These are phyloP conservation scores for Staphylotrichum longicolle DNA, from an alignment of 495 filamentous ascomycete genomes.

Conservation along the genomic window DNA sequence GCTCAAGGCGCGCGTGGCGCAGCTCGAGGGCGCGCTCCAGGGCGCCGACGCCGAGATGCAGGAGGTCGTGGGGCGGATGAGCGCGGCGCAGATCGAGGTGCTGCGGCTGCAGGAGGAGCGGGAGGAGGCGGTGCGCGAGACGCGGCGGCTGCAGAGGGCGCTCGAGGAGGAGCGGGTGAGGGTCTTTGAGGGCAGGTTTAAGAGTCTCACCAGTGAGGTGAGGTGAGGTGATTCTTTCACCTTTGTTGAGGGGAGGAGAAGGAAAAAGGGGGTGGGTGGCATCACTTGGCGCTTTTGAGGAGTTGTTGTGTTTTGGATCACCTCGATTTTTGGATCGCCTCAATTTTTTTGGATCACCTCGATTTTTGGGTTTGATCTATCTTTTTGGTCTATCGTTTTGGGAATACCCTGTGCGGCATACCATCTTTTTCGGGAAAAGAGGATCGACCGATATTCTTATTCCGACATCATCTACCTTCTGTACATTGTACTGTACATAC, in stretches of 20 bases:
- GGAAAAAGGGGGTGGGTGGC: neutral
- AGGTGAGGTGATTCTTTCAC: neutral
- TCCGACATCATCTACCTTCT: too few species aligned
- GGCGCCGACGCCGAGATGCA: constrained; percentile 93
- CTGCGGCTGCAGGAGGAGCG: constrained; percentile 86
- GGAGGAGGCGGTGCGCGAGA: constrained; percentile 82
- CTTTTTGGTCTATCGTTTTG: neutral
- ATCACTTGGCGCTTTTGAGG: too few species aligned
- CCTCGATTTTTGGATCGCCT: neutral
- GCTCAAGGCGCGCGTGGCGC: constrained; percentile 60
- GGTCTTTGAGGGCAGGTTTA: constrained; percentile 48
- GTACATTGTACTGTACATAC: too few species aligned
- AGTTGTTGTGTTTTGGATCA: neutral
- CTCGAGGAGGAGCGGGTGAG: constrained; percentile 49
- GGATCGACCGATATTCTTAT: too few species aligned
- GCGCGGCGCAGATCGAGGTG: constrained; percentile 90
- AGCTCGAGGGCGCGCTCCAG: constrained; percentile 76
- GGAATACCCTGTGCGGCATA: neutral
- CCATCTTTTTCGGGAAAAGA: neutral
- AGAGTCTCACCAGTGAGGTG: constrained; percentile 11
- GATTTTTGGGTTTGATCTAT: neutral
- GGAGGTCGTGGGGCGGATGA: constrained; percentile 89
- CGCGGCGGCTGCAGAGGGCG: constrained; percentile 64
- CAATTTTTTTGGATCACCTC: too few species aligned
- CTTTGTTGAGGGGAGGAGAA: neutral